Base-by-base conservation (phyloP, 441 rosid species). In the Macaranga tanarius region DNA sequence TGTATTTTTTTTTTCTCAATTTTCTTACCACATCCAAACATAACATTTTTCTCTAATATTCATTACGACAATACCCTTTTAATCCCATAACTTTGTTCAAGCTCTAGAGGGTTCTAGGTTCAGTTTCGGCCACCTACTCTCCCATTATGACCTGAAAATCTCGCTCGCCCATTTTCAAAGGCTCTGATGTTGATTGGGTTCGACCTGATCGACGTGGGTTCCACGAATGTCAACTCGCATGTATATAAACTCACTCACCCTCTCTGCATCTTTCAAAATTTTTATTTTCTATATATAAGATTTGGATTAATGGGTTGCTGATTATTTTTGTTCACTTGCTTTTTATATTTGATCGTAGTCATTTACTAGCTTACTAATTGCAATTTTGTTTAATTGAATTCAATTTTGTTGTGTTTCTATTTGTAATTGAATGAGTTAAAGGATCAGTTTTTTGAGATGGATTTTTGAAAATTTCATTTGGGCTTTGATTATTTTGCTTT, bases 171-270 rank as follows among this genome's bases (percentile, higher is more conserved):
- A 62, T 86, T 65, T 87, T 79, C 77, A 78, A 79, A n/a, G 80
- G 74, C 57, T 72, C 84, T 31, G 97, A 87, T 74, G 83, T 80
- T 79, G 93, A 95, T 69, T 92, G 97, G 97, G 81, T 84, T 28
- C 90, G 99, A 72, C 96, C 97, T 23, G 99, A 92, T 69, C 92
- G 91, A 73, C 97, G 99, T 15, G 84, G 85, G 63, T 90, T 92
- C 84, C 94, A 82, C 65, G 94, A 95, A 85, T 95, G 97, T 77
- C 79, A 97, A 67, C 97, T 97, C 2, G 97, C 97, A 17, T 91
- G 99, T 94, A 4, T 60, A n/a, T n/a, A 40, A 16, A 10, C 69
- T 19, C 19, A 16, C 54, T 69, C 64, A 69, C 51, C 42, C 22
- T 26, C 15, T 15, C 65, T 62, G 34, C 68, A 19, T 71, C 59